Evolutionary conservation across 192 early-diverging fungal genomes (phyloP).

Genomic region (Blastocladiella britannica): DNA sequence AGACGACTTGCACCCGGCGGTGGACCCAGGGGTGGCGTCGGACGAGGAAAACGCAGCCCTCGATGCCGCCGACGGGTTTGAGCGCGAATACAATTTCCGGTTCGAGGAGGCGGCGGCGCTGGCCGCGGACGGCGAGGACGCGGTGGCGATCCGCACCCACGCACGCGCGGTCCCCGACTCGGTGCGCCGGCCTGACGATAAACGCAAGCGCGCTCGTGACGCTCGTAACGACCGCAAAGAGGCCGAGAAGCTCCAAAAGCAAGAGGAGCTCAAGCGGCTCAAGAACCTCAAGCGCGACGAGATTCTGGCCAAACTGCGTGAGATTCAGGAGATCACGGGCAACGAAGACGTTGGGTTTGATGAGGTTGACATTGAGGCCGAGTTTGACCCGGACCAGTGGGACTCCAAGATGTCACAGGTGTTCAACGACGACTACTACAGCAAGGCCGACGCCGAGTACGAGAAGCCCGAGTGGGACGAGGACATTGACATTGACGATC

Average conservation of each 20-base stretch:
- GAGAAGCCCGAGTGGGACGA: conserved; percentile 77
- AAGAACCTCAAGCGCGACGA: conserved; percentile 84
- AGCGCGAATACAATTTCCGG: conserved; percentile 79
- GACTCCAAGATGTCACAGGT: conserved; percentile 64
- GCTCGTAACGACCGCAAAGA: conserved; percentile 47
- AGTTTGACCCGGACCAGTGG: conserved; percentile 74
- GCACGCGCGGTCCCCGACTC: conserved; percentile 63
- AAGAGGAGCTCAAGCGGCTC: conserved; percentile 70
- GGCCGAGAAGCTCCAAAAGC: conserved; percentile 42
- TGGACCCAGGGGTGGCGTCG: conserved; percentile 14
- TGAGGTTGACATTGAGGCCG: conserved; percentile 64
- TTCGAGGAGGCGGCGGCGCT: conserved; percentile 50
- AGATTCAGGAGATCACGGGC: conserved; percentile 72
- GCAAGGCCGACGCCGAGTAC: conserved; percentile 15
- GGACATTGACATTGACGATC: conserved; percentile 54
- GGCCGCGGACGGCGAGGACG: too few species aligned
- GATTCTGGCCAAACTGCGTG: conserved; percentile 52
- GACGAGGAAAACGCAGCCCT: conserved; percentile 55
- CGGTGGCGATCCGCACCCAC: conserved; percentile 41
- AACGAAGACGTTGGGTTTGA: conserved; percentile 48
- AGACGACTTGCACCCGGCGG: conserved; percentile 21
- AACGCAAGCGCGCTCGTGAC: conserved; percentile 53
- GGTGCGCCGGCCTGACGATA: conserved; percentile 61
- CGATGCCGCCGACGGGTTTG: conserved; percentile 67
- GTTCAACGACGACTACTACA: conserved; percentile 56